Evolutionary conservation across 345 rosid species (phyloP), one percentile per base, ranked within the genome.

Genomic region (Brassica incana): DNA sequence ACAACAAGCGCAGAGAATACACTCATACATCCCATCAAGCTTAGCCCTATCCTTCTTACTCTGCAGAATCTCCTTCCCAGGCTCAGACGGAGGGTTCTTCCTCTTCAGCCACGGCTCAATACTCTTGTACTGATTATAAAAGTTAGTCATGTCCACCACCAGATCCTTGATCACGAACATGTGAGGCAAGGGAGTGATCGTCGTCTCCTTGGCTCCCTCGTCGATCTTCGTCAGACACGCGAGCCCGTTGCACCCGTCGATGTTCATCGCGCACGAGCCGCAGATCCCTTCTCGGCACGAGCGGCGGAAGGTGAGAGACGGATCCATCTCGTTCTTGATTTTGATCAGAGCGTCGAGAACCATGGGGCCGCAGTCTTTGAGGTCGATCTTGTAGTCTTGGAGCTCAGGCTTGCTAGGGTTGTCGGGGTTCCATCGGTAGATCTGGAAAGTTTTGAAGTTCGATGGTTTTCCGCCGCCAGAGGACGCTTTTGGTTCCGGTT

Each of bases 71-170:
- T 93, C 99, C 83, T 93, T 96, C 67, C 91, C 99, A 1, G 87
- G 80, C 15, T 15, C 81, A 9, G 86, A 67, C 1, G 93, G 79
- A 1, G 93, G 87, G 30, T 14, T 91, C 94, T 93, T 96, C 85
- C 99, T 88, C 95, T 96, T 96, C 80, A 96, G 79, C 99, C 99
- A 96, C 8, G 99, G 99, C 87, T 96, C 99, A n/a, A 96, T 96
- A 73, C 99, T 95, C 89, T 92, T 93, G 36, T 96, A 96, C 92
- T 96, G 99, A 58, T 93, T 93, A 59, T 93, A 96, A 29, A 96
- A 96, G 40, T 96, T 96, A 7, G 98, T 93, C 99, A 96, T 93
- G 73, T 93, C 98, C 66, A 96, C 99, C 25, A 92, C 98, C 81
- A 96, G 83, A 81, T 96, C 97, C 88, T 96, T 96, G 50, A 96